Conservation (phyloP, 1,139 yeast species). For the Sugiyamaella sp. region DNA sequence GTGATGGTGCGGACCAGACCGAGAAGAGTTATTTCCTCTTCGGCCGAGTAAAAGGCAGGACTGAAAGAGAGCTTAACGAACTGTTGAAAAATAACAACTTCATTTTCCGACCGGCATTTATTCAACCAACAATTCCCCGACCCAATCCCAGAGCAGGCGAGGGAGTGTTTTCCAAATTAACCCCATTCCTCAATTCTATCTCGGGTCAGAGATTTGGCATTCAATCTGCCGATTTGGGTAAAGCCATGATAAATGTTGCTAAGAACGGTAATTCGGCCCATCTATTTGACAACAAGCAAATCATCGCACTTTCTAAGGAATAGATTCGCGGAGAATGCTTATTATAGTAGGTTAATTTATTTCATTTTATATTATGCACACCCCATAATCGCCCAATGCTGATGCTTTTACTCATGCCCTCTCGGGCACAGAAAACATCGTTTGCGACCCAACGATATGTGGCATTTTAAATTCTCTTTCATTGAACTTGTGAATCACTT, state of each 20-base stretch:
- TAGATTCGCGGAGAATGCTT: neutral
- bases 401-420: too few species aligned
- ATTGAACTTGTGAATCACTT: slow-evolving; percentile 1
- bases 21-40: slow-evolving; percentile 18
- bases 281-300: slow-evolving; percentile 17
- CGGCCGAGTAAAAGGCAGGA: slow-evolving; percentile 20
- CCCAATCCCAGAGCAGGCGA: slow-evolving; percentile 15
- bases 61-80: slow-evolving; percentile 16
- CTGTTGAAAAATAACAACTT: slow-evolving; percentile 9
- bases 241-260: slow-evolving; percentile 20
- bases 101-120: slow-evolving; percentile 21
- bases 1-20: slow-evolving; percentile 21
- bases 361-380: too few species aligned
- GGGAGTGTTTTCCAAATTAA: slow-evolving; percentile 3
- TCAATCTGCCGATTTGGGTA: slow-evolving; percentile 17
- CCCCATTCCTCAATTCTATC: slow-evolving; percentile 18
- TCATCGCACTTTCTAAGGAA: slow-evolving; percentile 7
- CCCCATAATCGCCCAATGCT: too few species aligned
- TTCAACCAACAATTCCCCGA: slow-evolving; percentile 17
- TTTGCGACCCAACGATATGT: neutral
- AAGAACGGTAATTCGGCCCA: slow-evolving; percentile 6
- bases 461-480: slow-evolving; percentile 8
- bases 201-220: slow-evolving; percentile 8
- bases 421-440: too few species aligned
- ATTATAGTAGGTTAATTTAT: neutral